phyloP scores from a whole-genome alignment of 306 rosid species.

The Corylus avellana region DNA sequence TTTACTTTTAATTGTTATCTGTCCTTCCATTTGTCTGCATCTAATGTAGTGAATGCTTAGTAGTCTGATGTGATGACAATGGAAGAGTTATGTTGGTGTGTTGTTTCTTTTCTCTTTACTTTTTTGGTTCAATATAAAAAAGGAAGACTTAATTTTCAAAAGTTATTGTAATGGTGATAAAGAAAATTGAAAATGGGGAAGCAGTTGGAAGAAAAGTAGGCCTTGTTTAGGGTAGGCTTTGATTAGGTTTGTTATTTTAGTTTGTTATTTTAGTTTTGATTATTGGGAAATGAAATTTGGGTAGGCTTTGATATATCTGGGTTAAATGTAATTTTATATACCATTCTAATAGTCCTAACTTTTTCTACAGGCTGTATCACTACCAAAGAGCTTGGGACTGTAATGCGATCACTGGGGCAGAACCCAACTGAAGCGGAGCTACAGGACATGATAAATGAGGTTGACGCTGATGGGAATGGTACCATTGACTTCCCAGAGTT shows the following conservation, averaged over 20 bases:
- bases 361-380: slow-evolving; percentile 65
- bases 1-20: too few relatives aligned
- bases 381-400: slow-evolving; percentile 81
- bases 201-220: background rate
- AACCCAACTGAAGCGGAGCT: slow-evolving; percentile 87
- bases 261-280: background rate
- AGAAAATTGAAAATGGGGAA: background rate
- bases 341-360: background rate
- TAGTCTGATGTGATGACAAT: too few relatives aligned
- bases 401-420: slow-evolving; percentile 81
- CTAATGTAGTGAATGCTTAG: too few relatives aligned
- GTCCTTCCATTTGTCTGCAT: too few relatives aligned
- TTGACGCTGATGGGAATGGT: slow-evolving; percentile 84
- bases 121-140: too few relatives aligned
- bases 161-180: too few relatives aligned
- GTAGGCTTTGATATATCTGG: background rate
- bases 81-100: too few relatives aligned
- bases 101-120: too few relatives aligned
- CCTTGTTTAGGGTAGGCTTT: background rate
- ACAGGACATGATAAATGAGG: slow-evolving; percentile 85
- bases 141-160: too few relatives aligned
- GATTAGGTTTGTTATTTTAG: too few relatives aligned
- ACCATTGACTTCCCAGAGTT: slow-evolving; percentile 82
- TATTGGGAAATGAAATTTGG: background rate
- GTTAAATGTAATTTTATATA: background rate